Conservation (phyloP, 495 filamentous ascomycete genomes). For the Xylaria grammica region DNA sequence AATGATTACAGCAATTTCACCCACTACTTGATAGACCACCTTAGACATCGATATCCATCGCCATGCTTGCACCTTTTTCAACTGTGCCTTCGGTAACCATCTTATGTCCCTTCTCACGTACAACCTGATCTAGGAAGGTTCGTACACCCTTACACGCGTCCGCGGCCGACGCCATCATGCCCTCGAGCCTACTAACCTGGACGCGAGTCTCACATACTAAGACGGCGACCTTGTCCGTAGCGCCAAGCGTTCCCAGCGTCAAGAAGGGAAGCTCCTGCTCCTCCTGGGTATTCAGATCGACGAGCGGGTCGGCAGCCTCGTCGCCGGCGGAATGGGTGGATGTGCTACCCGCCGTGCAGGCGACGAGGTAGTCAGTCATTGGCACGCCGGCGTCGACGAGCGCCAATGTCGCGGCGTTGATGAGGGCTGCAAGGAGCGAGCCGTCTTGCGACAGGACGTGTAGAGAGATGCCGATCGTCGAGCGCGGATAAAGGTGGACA, state of each 20-base stretch:
- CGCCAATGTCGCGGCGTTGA: constrained; percentile 92
- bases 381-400: constrained; percentile 94
- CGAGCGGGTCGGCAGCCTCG: constrained; percentile 77
- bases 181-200: constrained; percentile 77
- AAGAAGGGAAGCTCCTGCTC: constrained; percentile 89
- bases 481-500: constrained; percentile 88
- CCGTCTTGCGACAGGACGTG: constrained; percentile 92
- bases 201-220: constrained; percentile 85
- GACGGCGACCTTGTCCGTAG: constrained; percentile 74
- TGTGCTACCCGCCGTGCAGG: constrained; percentile 84
- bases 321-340: constrained; percentile 67
- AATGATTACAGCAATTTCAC: not conserved
- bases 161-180: constrained; percentile 88
- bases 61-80: constrained; percentile 46
- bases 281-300: constrained; percentile 85
- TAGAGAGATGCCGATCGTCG: constrained; percentile 78
- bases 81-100: constrained; percentile 65
- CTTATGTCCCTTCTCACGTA: constrained; percentile 67
- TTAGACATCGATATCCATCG: constrained; percentile 51
- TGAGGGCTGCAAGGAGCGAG: constrained; percentile 81
- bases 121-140: constrained; percentile 73
- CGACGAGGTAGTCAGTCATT: constrained; percentile 88
- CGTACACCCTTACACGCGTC: constrained; percentile 90
- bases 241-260: constrained; percentile 80
- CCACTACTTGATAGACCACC: constrained; percentile 9